Evolutionary conservation across 169 alveolate species (phyloP), one percentile per base, ranked within the genome.

Genomic region (Cryptosporidium sp.): DNA sequence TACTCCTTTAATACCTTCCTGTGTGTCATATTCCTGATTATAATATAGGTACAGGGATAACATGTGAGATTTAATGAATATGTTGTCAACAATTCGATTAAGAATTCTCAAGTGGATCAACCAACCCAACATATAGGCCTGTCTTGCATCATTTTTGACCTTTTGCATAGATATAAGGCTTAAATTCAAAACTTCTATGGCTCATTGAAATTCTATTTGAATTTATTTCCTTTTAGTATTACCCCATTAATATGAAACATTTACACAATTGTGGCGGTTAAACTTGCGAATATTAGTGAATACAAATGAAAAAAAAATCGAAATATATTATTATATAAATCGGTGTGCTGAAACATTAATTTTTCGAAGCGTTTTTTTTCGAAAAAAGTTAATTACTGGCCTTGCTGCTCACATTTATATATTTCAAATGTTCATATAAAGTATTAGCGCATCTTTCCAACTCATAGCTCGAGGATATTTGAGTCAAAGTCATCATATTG

Each of bases 401-500:
- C 55, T 14, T 16, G 21, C 23, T 48, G 7, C 55, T 16, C 55
- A 48, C 55, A 48, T 3, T 12, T 14, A 48, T 48, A 21, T 14
- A 48, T 21, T 12, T 48, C 23, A 48, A 48, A 48, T 48, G 12
- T 18, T 21, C 37, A 55, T 4, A 55, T 16, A n/a, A 55, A 52
- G 62, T 23, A 65, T 10, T 67, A 10, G 33, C 9, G 14, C 8
- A 67, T 67, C n/a, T 33, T 1, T 0, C 3, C 7, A 43, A 69
- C 12, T 45, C 67, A 41, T 1, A 37, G 8, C 26, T 69, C 43
- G 26, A 69, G 41, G 3, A 23, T 48, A 16, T 23, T 18, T 5
- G 55, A 69, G 26, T 80, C 89, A 26, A 48, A 26, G 33, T 80
- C 89, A 43, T 80, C 89, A 50, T 80, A 80, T 43, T 80, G 71